Percentiles rank a stretch among this genome's conserved stretches.
Evolutionary conservation across 1,139 yeast genomes (phyloP).

Genomic region (Hanseniaspora uvarum): DNA sequence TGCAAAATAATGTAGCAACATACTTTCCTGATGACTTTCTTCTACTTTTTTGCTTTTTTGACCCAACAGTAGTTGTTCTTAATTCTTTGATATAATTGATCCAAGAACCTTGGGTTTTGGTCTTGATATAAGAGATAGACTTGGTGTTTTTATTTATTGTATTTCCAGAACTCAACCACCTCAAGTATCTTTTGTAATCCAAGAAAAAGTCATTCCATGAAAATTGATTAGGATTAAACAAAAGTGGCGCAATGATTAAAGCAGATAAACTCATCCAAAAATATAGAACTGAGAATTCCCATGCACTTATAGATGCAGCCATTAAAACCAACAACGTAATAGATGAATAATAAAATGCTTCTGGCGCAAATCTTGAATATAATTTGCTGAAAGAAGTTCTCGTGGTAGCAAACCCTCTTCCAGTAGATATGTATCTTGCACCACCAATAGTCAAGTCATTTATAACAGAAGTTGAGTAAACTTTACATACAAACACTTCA

Average conservation of each 20-base stretch:
- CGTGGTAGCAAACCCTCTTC: slow-evolving; percentile 98
- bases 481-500: slow-evolving; percentile 97
- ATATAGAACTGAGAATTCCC: slow-evolving; percentile 97
- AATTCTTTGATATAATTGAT: slow-evolving; percentile 58
- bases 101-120: slow-evolving; percentile 49
- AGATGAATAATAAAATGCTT: slow-evolving; percentile 93
- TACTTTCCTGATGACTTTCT: slow-evolving; percentile 32
- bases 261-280: slow-evolving; percentile 95
- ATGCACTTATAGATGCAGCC: slow-evolving; percentile 83
- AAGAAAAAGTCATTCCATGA: slow-evolving; percentile 98
- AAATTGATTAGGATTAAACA: slow-evolving; percentile 97
- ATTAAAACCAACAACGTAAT: slow-evolving; percentile 79
- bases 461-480: slow-evolving; percentile 80
- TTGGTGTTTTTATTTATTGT: slow-evolving; percentile 32
- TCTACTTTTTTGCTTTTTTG: slow-evolving; percentile 51
- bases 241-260: slow-evolving; percentile 82
- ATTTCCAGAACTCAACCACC: slow-evolving; percentile 82
- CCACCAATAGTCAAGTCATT: slow-evolving; percentile 97
- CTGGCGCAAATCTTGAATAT: slow-evolving; percentile 93
- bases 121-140: slow-evolving; percentile 9
- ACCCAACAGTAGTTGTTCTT: slow-evolving; percentile 62
- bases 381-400: slow-evolving; percentile 94
- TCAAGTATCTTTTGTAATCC: slow-evolving; percentile 94
- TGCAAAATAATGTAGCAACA: slow-evolving; percentile 47
- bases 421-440: slow-evolving; percentile 97